These are phyloP conservation scores for Penicillium janthinellum DNA, from an alignment of 2,329 filamentous ascomycete genomes.

Conservation along the genomic window DNA sequence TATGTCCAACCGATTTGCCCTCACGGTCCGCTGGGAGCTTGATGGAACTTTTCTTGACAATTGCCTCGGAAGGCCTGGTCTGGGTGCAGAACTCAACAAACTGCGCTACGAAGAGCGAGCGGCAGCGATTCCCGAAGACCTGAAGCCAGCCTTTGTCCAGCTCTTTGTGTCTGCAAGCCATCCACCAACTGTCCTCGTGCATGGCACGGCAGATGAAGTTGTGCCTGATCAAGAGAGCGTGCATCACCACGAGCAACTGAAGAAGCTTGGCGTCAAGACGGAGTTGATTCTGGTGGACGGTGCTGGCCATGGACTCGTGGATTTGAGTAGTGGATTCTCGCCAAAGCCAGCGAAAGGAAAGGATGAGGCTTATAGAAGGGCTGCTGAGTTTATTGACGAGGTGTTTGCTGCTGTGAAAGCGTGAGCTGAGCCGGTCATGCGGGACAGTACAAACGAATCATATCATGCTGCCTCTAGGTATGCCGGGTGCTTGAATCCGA, in stretches of 20 bases:
- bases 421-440: neutral
- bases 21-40: conserved; percentile 25
- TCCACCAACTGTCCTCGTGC: conserved; percentile 26
- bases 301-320: conserved; percentile 20
- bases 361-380: conserved; percentile 20
- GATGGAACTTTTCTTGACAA: conserved; percentile 25
- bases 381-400: conserved; percentile 21
- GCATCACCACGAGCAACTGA: conserved; percentile 21
- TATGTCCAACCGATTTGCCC: conserved; percentile 20
- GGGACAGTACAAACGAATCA: too few species aligned
- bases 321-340: conserved; percentile 3
- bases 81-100: conserved; percentile 14
- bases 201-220: conserved; percentile 26
- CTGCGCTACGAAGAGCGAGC: conserved; percentile 14
- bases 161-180: conserved; percentile 17
- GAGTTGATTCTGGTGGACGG: conserved; percentile 18
- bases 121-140: conserved; percentile 13
- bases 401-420: conserved; percentile 7
- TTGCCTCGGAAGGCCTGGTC: conserved; percentile 15
- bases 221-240: conserved; percentile 22
- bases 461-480: neutral
- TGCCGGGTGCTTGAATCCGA: neutral
- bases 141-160: conserved; percentile 21
- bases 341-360: conserved; percentile 1
- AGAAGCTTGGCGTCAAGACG: conserved; percentile 16